A percentile compares a stretch with the other conserved stretches of the same genome.
phyloP scores from a whole-genome alignment of 164 flowering plant species.

The Chloranthus sessilifolius region DNA sequence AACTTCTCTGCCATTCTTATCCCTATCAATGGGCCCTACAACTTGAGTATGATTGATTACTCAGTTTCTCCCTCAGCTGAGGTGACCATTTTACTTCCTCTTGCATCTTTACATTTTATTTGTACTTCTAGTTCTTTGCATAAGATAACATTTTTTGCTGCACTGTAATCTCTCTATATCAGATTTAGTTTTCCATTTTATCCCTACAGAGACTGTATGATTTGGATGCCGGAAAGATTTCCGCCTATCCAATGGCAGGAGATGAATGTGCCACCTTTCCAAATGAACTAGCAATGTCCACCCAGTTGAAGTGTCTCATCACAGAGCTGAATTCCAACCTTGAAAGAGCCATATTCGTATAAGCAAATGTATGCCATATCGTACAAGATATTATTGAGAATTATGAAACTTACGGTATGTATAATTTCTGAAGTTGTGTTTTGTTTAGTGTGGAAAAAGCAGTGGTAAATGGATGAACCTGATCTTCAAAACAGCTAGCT shows the following conservation, averaged over 20 bases:
- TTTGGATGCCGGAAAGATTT: constrained; percentile 59
- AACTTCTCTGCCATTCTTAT: too few species aligned
- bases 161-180: background rate
- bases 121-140: too few species aligned
- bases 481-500: too few species aligned
- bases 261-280: constrained; percentile 38
- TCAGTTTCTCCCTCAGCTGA: too few species aligned
- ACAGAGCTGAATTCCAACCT: constrained; percentile 33
- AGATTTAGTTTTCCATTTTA: background rate
- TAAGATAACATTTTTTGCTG: too few species aligned
- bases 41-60: too few species aligned
- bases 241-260: constrained; percentile 44
- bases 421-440: too few species aligned
- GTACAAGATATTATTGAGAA: constrained; percentile 43
- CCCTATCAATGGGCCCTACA: too few species aligned
- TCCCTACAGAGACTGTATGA: constrained; percentile 52
- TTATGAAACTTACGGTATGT: constrained; percentile 44
- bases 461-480: too few species aligned
- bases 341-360: constrained; percentile 35
- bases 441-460: background rate
- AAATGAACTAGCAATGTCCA: constrained; percentile 39
- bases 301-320: constrained; percentile 35
- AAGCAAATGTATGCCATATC: constrained; percentile 53
- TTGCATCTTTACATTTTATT: too few species aligned
- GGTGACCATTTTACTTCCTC: too few species aligned